A percentile compares a stretch with the other conserved stretches of the same genome.
These are phyloP conservation scores for Venturia asperata DNA, from an alignment of 2,329 filamentous ascomycete species.

Conservation along the genomic window DNA sequence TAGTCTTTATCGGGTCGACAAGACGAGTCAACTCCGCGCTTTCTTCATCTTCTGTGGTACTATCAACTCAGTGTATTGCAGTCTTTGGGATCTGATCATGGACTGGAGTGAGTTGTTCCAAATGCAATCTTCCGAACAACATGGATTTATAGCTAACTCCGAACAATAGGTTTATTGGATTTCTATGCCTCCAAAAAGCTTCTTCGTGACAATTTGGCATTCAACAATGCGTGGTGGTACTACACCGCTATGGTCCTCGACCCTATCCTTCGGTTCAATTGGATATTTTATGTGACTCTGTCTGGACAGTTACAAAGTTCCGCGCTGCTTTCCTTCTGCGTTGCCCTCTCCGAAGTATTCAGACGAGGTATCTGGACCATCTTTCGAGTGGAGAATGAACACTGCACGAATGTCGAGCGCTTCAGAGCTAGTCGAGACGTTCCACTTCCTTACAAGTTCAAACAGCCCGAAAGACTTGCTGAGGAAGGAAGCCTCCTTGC, in stretches of 20 bases:
- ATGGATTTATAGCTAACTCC: background rate
- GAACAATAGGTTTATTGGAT: conserved; percentile 16
- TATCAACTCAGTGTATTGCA: conserved; percentile 78
- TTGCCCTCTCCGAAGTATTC: conserved; percentile 71
- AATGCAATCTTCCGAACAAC: conserved; percentile 37
- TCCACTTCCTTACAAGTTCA: conserved; percentile 67
- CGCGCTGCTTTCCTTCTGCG: conserved; percentile 69
- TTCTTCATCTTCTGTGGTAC: conserved; percentile 73
- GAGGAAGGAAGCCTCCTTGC: background rate
- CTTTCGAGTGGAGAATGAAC: conserved; percentile 94
- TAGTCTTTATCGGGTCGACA: conserved; percentile 74
- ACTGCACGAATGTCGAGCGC: conserved; percentile 82
- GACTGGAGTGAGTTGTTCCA: conserved; percentile 4
- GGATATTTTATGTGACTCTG: conserved; percentile 90
- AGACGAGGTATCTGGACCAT: conserved; percentile 85
- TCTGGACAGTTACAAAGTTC: conserved; percentile 74
- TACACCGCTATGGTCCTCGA: conserved; percentile 79
- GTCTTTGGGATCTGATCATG: conserved; percentile 32
- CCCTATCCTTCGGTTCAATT: conserved; percentile 80
- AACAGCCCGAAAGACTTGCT: background rate
- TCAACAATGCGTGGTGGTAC: conserved; percentile 75
- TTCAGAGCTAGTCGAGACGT: conserved; percentile 87
- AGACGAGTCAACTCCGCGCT: conserved; percentile 49
- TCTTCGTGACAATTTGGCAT: conserved; percentile 70
- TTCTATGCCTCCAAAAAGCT: conserved; percentile 30